Evolutionary conservation across 2,329 filamentous ascomycete genomes (phyloP).

Genomic region (Geosmithia flava): DNA sequence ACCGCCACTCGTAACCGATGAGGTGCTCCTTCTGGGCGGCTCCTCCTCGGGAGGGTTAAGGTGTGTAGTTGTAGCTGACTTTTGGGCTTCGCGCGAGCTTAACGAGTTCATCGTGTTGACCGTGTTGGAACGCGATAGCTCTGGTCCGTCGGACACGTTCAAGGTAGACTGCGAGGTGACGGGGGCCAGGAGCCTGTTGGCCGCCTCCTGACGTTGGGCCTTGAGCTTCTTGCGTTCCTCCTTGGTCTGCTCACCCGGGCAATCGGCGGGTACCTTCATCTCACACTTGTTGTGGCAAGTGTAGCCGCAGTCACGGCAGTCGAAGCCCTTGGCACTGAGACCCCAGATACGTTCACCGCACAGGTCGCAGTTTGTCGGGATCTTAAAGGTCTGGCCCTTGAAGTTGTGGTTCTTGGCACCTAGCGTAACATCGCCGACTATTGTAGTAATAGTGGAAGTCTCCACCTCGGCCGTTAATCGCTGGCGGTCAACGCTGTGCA

Average conservation of each 20-base stretch:
- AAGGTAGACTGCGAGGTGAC: conserved; percentile 16
- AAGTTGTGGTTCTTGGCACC: conserved; percentile 95
- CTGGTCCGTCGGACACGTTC: conserved; percentile 50
- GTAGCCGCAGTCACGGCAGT: conserved; percentile 92
- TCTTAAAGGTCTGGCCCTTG: conserved; percentile 98
- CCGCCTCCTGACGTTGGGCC: conserved; percentile 66
- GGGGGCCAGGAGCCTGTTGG: conserved; percentile 46
- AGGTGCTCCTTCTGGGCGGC: conserved; percentile 12
- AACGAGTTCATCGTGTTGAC: conserved; percentile 63
- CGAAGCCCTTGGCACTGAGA: conserved; percentile 88
- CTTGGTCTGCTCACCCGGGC: conserved; percentile 85
- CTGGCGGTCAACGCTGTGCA: conserved; percentile 75
- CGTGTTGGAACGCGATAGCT: conserved; percentile 69
- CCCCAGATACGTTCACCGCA: conserved; percentile 98
- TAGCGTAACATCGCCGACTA: conserved; percentile 82
- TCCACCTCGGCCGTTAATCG: conserved; percentile 85
- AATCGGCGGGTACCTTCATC: conserved; percentile 95
- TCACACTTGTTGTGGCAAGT: conserved; percentile 98
- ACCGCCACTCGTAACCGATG: conserved; percentile 13
- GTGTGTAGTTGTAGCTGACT: conserved; percentile 37
- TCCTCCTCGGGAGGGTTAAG: conserved; percentile 33
- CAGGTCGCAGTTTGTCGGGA: conserved; percentile 94
- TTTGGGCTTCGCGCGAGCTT: conserved; percentile 69
- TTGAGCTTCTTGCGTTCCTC: conserved; percentile 95
- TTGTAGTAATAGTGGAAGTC: conserved; percentile 80